These are phyloP conservation scores for Crithidia acanthocephali DNA, from an alignment of 208 protist genomes.

Conservation along the genomic window DNA sequence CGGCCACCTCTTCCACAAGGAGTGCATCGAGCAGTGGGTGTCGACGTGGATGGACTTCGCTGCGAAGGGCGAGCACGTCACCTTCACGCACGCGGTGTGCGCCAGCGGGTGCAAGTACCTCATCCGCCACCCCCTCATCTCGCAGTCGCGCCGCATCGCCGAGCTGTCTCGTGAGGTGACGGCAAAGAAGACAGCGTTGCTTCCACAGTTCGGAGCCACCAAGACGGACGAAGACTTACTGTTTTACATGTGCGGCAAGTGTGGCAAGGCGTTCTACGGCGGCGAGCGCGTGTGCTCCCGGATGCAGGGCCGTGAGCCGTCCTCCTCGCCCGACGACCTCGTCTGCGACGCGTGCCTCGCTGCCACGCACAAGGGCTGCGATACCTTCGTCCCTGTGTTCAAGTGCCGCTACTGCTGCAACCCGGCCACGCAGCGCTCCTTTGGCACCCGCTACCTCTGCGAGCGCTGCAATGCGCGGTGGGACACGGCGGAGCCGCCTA, in stretches of 20 bases:
- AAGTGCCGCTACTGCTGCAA: slow-evolving; percentile 93
- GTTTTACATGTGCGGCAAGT: slow-evolving; percentile 79
- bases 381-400: slow-evolving; percentile 44
- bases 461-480: slow-evolving; percentile 72
- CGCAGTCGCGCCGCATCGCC: slow-evolving; percentile 51
- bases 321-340: slow-evolving; percentile 58
- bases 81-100: slow-evolving; percentile 87
- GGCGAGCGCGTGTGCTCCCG: slow-evolving; percentile 80
- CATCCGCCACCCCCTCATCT: slow-evolving; percentile 65
- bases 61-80: slow-evolving; percentile 73
- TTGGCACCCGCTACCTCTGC: slow-evolving; percentile 85
- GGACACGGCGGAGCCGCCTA: slow-evolving; percentile 60
- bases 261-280: slow-evolving; percentile 72
- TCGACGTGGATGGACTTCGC: slow-evolving; percentile 66
- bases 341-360: slow-evolving; percentile 75
- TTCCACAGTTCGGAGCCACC: slow-evolving; percentile 33
- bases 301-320: slow-evolving; percentile 65
- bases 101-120: slow-evolving; percentile 77
- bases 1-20: slow-evolving; percentile 83
- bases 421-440: slow-evolving; percentile 81
- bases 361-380: slow-evolving; percentile 11
- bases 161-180: slow-evolving; percentile 42
- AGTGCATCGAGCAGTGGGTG: slow-evolving; percentile 80
- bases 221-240: slow-evolving; percentile 77
- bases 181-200: slow-evolving; percentile 21